These are phyloP conservation scores for Lentinula sp. DNA, from an alignment of 768 basidiomycete genomes.

Conservation along the genomic window DNA sequence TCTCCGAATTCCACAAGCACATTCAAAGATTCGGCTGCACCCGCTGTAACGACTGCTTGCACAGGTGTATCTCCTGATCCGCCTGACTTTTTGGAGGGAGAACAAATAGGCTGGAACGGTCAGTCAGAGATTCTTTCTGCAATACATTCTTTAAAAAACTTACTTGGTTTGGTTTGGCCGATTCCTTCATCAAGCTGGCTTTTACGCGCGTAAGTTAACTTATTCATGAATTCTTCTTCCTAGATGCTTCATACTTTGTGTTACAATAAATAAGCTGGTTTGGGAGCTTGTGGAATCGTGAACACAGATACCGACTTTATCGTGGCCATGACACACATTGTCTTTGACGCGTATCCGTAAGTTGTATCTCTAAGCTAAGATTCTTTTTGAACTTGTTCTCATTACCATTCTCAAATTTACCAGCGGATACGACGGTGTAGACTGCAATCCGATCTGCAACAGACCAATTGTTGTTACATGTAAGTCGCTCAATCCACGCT, in stretches of 20 bases:
- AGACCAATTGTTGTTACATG: neutral
- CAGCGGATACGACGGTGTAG: neutral
- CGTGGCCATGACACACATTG: neutral
- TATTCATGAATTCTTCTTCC: neutral
- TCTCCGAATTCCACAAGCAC: neutral
- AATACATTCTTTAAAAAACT: too few species aligned
- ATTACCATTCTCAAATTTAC: neutral
- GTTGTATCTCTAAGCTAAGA: neutral
- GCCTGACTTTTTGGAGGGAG: neutral
- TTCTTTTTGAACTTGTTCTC: neutral
- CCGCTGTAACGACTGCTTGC: neutral
- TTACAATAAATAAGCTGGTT: neutral
- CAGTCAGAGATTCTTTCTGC: neutral
- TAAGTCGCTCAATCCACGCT: neutral
- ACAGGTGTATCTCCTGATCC: neutral
- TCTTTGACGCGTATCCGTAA: neutral
- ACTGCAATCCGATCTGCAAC: neutral
- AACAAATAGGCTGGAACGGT: neutral
- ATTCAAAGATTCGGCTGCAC: neutral
- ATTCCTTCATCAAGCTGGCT: neutral
- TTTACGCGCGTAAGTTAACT: neutral
- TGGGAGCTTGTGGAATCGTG: neutral
- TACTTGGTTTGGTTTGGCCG: too few species aligned
- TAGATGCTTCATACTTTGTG: neutral
- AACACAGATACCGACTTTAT: neutral